Evolutionary conservation across 2,329 filamentous ascomycete genomes (phyloP), one percentile per base, ranked within the genome.

Genomic region (Colletotrichum costaricense): DNA sequence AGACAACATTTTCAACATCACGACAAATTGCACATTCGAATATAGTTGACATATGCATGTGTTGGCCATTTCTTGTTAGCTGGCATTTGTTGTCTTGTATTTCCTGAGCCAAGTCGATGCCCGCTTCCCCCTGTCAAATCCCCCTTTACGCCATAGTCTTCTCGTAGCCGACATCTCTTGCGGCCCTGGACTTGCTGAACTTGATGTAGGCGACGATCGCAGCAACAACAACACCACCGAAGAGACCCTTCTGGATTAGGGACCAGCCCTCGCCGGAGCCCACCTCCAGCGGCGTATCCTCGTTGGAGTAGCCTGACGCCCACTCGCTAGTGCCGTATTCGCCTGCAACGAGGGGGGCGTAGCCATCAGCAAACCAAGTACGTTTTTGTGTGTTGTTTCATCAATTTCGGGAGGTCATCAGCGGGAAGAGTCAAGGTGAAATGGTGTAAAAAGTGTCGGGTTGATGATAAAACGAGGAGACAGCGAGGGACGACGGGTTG

Each of bases 151-250:
- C 84, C 80, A 84, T 73, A 2, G 81, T 82, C 82, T 88, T 88
- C 74, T 86, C 81, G 72, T 86, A 85, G 57, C 80, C 82, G 52
- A 81, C 70, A 19, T 80, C 80, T 30, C 74, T 77, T 8, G 76
- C 76, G 30, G 52, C 63, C n/a, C 63, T 57, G 49, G 78, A 82
- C 76, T 78, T 81, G 74, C 78, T 83, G 26, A 85, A 75, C 73
- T 85, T 84, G 66, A 89, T 63, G 79, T 86, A 88, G 58, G 84
- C 76, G 30, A 79, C 85, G 63, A 90, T 78, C 63, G 82, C 86
- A 30, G 80, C 83, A 52, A 88, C 75, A 69, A 91, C 83, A 63
- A 88, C 81, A 56, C 81, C 83, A 76, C 90, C 86, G 63, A 90
- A 78, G 60, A 87, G 78, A n/a, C 82, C 84, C 82, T 89, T 90